A percentile compares a stretch with the other conserved stretches of the same genome.
These are phyloP conservation scores for Wickerhamomyces xylosicus DNA, from an alignment of 805 yeast genomes.

Conservation along the genomic window DNA sequence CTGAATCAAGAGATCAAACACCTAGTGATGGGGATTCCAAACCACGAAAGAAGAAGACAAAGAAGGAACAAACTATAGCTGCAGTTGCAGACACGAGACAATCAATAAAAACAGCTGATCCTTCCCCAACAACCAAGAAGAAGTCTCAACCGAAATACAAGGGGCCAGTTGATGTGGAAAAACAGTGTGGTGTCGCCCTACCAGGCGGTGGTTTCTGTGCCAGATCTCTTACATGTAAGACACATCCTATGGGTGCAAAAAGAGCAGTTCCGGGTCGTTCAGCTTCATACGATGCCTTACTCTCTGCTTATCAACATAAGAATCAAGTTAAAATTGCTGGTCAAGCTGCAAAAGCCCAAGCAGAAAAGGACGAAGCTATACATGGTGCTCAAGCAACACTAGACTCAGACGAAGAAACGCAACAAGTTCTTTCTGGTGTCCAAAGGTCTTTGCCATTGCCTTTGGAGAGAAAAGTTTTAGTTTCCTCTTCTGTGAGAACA, in stretches of 20 bases:
- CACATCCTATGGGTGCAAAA: constrained; percentile 98
- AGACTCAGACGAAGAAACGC: constrained; percentile 84
- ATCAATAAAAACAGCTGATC: constrained; percentile 3
- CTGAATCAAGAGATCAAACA: constrained; percentile 11
- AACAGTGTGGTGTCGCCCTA: constrained; percentile 91
- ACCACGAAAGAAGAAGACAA: constrained; percentile 7
- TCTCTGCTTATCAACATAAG: constrained; percentile 84
- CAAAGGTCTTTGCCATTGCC: constrained; percentile 75
- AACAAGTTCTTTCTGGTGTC: constrained; percentile 83
- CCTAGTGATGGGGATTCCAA: constrained; percentile 6
- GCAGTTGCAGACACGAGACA: background rate
- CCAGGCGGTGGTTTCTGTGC: constrained; percentile 96
- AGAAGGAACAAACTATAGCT: constrained; percentile 18
- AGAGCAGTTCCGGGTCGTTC: constrained; percentile 91
- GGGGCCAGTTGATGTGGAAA: constrained; percentile 84
- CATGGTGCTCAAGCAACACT: constrained; percentile 30
- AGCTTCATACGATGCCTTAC: constrained; percentile 79
- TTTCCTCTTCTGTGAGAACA: constrained; percentile 63
- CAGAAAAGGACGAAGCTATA: constrained; percentile 56
- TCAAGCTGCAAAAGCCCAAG: constrained; percentile 70
- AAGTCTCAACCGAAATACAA: constrained; percentile 47
- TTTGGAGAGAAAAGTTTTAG: constrained; percentile 59
- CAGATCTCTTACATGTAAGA: constrained; percentile 89
- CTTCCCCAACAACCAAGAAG: constrained; percentile 26
- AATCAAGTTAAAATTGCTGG: constrained; percentile 88